Conservation (phyloP, 495 filamentous ascomycete species). For the Xylaria castorea region DNA sequence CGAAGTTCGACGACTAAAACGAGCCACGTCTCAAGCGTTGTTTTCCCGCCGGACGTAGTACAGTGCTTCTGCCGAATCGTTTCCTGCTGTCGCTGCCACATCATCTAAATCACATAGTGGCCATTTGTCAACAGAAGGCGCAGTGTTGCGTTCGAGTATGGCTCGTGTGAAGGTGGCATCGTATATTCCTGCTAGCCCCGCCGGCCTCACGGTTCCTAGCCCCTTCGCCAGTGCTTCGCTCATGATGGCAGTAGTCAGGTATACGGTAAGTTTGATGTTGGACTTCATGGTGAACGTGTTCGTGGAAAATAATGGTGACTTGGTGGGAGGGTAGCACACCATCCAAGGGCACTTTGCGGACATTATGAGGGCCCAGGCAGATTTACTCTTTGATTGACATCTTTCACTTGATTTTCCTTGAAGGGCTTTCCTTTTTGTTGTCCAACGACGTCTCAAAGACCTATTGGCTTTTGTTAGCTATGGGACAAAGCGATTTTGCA, state of each 20-base stretch:
- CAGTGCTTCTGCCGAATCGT: neutral
- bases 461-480: neutral
- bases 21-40: neutral
- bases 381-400: neutral
- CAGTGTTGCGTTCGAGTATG: neutral
- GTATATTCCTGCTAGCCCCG: neutral
- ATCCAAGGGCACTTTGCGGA: neutral
- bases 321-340: neutral
- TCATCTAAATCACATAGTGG: neutral
- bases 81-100: neutral
- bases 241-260: slow-evolving; percentile 15
- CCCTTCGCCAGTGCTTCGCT: slow-evolving; percentile 13
- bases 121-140: neutral
- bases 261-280: slow-evolving; percentile 24
- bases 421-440: neutral
- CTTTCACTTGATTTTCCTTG: neutral
- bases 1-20: neutral
- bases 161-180: neutral
- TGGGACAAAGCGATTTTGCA: neutral
- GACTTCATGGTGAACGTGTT: slow-evolving; percentile 17
- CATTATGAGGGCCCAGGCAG: neutral
- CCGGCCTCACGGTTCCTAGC: neutral
- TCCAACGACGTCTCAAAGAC: neutral
- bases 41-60: neutral
- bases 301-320: neutral